Base-by-base conservation (phyloP, 2,329 filamentous ascomycete genomes). In the Zymoseptoria pseudotritici region DNA sequence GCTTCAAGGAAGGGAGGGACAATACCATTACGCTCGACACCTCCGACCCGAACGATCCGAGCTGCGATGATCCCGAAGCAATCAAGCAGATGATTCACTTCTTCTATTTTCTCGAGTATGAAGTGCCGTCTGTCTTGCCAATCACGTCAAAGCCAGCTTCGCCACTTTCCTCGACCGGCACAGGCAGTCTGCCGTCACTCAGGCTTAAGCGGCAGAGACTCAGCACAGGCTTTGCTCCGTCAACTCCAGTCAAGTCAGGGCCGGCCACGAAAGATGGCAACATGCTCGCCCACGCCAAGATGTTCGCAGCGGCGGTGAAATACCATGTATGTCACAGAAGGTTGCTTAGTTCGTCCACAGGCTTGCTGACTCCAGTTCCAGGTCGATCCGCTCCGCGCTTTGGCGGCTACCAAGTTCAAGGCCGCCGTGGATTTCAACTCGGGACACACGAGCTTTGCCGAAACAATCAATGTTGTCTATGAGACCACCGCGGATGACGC, bases 401-500 rank as follows among this genome's bases (percentile, higher is more conserved):
- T 67, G 10, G 63, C 66, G 1, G 36, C 59, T 0, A 52, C 50
- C 11, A 66, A 67, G 50, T 69, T 63, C 56, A 60, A 26, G 13
- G 21, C 52, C 9, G 71, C 75, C 49, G 60, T 75, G 17, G 63
- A 70, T n/a, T 54, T 63, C 42, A 71, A 74, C 58, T 66, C 72
- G 59, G 59, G 62, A 13, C 71, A 71, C 55, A 58, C 69, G 7
- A 71, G 74, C 57, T 71, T 78, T 29, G 67, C 74, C 42, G 71
- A 76, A 31, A 72, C 74, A 17, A 74, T 74, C 58, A 67, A 71
- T 66, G 72, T 76, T 54, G 76, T 71, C 5, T 78, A 75, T 66
- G 72, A 74, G 46, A 71, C 70, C 21, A 78, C 76, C 19, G 70
- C 76, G 56, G 75, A 77, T 57, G 70, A 70, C 19, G 73, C 75